These are phyloP conservation scores for Penicillium aurantiogriseum DNA, from an alignment of 2,329 filamentous ascomycete species.

Conservation along the genomic window DNA sequence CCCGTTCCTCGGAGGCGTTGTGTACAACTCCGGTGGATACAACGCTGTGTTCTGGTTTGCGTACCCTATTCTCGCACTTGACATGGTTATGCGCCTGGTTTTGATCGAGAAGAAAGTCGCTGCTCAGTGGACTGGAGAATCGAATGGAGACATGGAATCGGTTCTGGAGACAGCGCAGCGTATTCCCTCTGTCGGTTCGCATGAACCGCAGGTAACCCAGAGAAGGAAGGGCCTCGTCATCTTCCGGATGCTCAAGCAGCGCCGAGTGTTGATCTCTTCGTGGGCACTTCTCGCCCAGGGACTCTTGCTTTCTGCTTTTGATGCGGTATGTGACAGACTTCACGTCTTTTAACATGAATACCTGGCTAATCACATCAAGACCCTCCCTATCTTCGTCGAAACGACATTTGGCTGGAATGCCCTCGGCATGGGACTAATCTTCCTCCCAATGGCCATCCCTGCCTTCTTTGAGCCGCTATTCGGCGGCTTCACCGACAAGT, in stretches of 20 bases:
- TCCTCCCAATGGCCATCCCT: slow-evolving; percentile 60
- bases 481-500: slow-evolving; percentile 52
- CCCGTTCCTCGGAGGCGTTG: slow-evolving; percentile 58
- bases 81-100: slow-evolving; percentile 59
- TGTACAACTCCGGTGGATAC: slow-evolving; percentile 61
- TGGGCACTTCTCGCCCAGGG: slow-evolving; percentile 54
- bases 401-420: slow-evolving; percentile 56
- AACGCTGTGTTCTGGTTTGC: slow-evolving; percentile 59
- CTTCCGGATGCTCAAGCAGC: slow-evolving; percentile 32
- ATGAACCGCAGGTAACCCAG: not conserved
- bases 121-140: slow-evolving; percentile 21
- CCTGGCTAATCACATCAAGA: slow-evolving; percentile 16
- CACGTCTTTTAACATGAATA: slow-evolving; percentile 5
- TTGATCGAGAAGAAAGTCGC: slow-evolving; percentile 65
- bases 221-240: slow-evolving; percentile 14
- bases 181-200: not conserved
- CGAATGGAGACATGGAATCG: slow-evolving; percentile 30
- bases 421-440: slow-evolving; percentile 57
- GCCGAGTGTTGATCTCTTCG: slow-evolving; percentile 57
- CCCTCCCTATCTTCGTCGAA: slow-evolving; percentile 56
- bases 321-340: slow-evolving; percentile 34
- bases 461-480: slow-evolving; percentile 61
- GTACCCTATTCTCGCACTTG: slow-evolving; percentile 54
- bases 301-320: slow-evolving; percentile 53
- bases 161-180: not conserved